A percentile compares a stretch with the other conserved stretches of the same genome.
phyloP scores from a whole-genome alignment of 2,329 filamentous ascomycete genomes.

The Sclerotinia sclerotiorum region DNA sequence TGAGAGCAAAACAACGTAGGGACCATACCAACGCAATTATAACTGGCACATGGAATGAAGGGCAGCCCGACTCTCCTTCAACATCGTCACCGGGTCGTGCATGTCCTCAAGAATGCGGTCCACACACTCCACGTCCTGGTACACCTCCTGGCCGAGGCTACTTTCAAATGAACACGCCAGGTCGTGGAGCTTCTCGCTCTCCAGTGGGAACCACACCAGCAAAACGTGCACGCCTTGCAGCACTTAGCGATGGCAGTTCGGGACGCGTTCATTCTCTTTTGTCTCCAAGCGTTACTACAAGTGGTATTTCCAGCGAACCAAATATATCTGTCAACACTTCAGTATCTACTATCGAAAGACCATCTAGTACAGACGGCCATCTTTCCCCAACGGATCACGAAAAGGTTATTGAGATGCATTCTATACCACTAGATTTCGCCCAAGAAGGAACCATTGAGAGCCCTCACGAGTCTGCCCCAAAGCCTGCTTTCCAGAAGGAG shows the following conservation, averaged over 20 bases:
- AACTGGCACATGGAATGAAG: slow-evolving; percentile 62
- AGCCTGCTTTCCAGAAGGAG: slow-evolving; percentile 20
- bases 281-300: slow-evolving; percentile 27
- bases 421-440: slow-evolving; percentile 25
- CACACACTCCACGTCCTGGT: slow-evolving; percentile 23
- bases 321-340: slow-evolving; percentile 29
- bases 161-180: slow-evolving; percentile 23
- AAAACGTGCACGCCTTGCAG: slow-evolving; percentile 36
- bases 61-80: slow-evolving; percentile 58
- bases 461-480: slow-evolving; percentile 21
- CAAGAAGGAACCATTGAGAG: slow-evolving; percentile 33
- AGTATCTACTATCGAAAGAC: slow-evolving; percentile 17
- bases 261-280: slow-evolving; percentile 37
- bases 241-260: slow-evolving; percentile 31
- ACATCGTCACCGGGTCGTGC: slow-evolving; percentile 32
- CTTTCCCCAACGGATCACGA: slow-evolving; percentile 28
- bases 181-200: slow-evolving; percentile 27
- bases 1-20: slow-evolving; percentile 38
- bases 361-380: slow-evolving; percentile 35
- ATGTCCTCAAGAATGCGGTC: slow-evolving; percentile 24
- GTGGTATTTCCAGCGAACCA: slow-evolving; percentile 28
- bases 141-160: slow-evolving; percentile 11
- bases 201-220: slow-evolving; percentile 29
- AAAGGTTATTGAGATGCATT: slow-evolving; percentile 20
- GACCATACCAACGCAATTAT: slow-evolving; percentile 57